Base-by-base conservation (phyloP, 352 stramenopile species). In the Bremia lactucae region DNA sequence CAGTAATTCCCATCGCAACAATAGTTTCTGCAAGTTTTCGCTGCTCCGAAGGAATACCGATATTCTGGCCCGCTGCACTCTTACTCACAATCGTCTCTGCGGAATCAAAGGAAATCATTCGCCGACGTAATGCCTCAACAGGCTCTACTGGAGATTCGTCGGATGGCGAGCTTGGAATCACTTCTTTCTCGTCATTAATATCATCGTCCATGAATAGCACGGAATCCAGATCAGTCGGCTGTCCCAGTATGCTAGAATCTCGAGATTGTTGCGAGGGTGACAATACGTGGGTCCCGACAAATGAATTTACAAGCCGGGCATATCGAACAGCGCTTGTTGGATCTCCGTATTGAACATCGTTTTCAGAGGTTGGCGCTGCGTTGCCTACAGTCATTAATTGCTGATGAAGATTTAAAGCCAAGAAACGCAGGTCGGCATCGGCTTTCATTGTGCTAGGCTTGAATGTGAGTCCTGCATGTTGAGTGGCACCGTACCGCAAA, bases 371-470 rank as follows among this genome's bases (percentile, higher is more conserved):
- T 3, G 72, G 68, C 2, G 77, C 62, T n/a, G 72, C 74, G 31
- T 71, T 75, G 9, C 77, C 75, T 3, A 93, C 69, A 2, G 75
- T 87, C 49, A 93, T 65, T 33, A 89, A 59, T 31, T 93, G 80
- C 31, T 87, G 74, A 46, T 93, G 80, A 25, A 93, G 52, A 24
- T 93, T 93, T n/a, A 93, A 31, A 2, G 77, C 72, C 15, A 93
- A 36, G 34, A 88, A 93, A 33, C 77, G 65, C 15, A 93, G 52
- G 25, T 72, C 64, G 0, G 72, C 59, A 53, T 93, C 75, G 7
- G 75, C 76, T 65, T 93, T 93, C 71, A 87, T 90, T 2, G 80
- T 93, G 43, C 74, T 88, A 6, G 80, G 80, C 49, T 93, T 93
- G 34, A 93, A 93, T 10, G 73, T 88, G 15, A 88, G 54, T 0